phyloP scores from a whole-genome alignment of 495 filamentous ascomycete species.

The Darksidea phi region DNA sequence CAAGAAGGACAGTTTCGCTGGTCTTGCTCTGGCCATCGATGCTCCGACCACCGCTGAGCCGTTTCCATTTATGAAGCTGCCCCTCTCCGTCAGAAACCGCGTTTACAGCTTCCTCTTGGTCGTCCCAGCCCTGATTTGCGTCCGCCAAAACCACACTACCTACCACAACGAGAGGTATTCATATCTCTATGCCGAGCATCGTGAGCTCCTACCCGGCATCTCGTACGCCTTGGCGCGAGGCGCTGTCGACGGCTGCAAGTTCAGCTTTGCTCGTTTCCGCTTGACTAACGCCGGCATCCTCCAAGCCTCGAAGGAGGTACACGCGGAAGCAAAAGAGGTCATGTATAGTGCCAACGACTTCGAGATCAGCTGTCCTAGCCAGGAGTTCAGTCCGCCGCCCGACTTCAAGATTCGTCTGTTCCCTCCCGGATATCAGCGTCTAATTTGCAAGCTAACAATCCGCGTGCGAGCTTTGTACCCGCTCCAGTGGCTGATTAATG shows the following conservation, averaged over 20 bases:
- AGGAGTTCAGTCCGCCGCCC: constrained; percentile 7
- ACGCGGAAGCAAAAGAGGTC: constrained; percentile 10
- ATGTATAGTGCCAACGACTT: constrained; percentile 21
- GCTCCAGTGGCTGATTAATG: constrained; percentile 5
- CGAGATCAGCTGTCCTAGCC: constrained; percentile 7
- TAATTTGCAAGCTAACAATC: constrained; percentile 3
- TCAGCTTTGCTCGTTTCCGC: background rate
- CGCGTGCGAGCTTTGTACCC: background rate
- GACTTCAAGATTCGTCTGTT: constrained; percentile 18
- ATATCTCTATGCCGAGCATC: background rate
- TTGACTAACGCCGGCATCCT: constrained; percentile 14
- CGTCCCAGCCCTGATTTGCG: constrained; percentile 13
- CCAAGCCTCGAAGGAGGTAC: constrained; percentile 4
- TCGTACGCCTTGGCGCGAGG: background rate
- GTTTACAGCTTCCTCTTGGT: constrained; percentile 15
- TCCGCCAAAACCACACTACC: constrained; percentile 16
- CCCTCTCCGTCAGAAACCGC: constrained; percentile 7
- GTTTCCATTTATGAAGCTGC: constrained; percentile 12
- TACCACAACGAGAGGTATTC: background rate
- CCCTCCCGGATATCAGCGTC: background rate
- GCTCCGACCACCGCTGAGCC: background rate
- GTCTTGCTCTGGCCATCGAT: background rate
- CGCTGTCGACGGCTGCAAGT: background rate
- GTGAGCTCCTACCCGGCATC: constrained; percentile 14
- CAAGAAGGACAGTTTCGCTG: no score